These are phyloP conservation scores for Euphorbia schlechtendalii DNA, from an alignment of 441 rosid genomes.

Conservation along the genomic window DNA sequence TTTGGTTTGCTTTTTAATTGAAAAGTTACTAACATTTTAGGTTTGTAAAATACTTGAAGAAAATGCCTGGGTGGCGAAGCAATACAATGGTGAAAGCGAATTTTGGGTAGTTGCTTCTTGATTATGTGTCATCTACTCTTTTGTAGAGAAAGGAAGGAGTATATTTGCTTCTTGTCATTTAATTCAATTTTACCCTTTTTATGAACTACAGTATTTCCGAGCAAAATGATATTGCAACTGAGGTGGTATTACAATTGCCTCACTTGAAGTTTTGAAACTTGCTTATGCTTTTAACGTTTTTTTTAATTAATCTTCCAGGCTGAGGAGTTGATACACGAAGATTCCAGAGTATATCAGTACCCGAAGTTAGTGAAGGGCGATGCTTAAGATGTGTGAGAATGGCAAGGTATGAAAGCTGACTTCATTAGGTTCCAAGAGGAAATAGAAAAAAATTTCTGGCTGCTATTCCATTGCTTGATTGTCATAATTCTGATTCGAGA, in stretches of 20 bases:
- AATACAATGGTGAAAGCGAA: conserved; percentile 41
- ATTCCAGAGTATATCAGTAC: conserved; percentile 76
- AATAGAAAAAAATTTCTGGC: neutral
- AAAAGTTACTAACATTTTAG: conserved; percentile 28
- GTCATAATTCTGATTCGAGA: neutral
- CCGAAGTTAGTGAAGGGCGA: conserved; percentile 85
- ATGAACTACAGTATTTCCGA: neutral
- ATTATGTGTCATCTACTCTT: conserved; percentile 74
- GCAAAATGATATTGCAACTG: too few relatives aligned
- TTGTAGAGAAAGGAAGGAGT: conserved; percentile 81
- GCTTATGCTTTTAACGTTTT: neutral
- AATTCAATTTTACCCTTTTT: conserved; percentile 6
- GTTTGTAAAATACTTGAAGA: conserved; percentile 86
- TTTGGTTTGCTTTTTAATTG: neutral
- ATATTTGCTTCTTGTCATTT: conserved; percentile 26
- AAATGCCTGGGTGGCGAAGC: conserved; percentile 54
- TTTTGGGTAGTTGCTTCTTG: conserved; percentile 82
- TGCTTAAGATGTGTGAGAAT: conserved; percentile 89
- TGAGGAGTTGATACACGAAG: conserved; percentile 75
- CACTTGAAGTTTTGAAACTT: neutral
- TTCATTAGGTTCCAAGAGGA: neutral
- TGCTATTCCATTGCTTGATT: neutral
- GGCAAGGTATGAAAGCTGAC: conserved; percentile 63
- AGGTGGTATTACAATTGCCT: neutral
- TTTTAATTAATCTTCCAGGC: conserved; percentile 52